These are phyloP conservation scores for Platanus orientalis DNA, from an alignment of 164 flowering plant species.

Conservation along the genomic window DNA sequence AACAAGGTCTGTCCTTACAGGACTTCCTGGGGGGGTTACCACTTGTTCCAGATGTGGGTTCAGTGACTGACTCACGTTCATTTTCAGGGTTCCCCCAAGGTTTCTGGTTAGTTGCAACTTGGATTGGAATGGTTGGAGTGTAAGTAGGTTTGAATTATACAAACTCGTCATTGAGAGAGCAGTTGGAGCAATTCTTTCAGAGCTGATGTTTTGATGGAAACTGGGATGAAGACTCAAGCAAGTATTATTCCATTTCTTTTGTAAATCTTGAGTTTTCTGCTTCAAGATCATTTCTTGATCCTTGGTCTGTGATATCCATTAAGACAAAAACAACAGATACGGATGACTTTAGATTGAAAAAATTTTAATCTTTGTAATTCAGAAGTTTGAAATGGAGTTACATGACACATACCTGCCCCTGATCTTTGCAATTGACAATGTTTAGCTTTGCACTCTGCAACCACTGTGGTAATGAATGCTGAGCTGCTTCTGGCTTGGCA, in stretches of 20 bases:
- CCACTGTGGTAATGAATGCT: slow-evolving; percentile 72
- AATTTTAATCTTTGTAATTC: background rate
- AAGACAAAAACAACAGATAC: background rate
- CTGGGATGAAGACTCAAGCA: slow-evolving; percentile 66
- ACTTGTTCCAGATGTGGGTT: slow-evolving; percentile 20
- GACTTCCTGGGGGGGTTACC: slow-evolving; percentile 48
- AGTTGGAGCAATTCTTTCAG: slow-evolving; percentile 33
- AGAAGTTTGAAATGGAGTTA: background rate
- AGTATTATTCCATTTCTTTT: slow-evolving; percentile 75
- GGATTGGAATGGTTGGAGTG: slow-evolving; percentile 44
- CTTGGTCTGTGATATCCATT: slow-evolving; percentile 32
- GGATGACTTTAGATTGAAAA: background rate
- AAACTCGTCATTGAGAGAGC: slow-evolving; percentile 33
- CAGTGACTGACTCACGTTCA: slow-evolving; percentile 26
- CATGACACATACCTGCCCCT: slow-evolving; percentile 34
- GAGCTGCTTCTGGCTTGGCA: slow-evolving; percentile 39
- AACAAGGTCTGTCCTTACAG: slow-evolving; percentile 77
- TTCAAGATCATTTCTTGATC: slow-evolving; percentile 51
- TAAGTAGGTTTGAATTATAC: slow-evolving; percentile 37
- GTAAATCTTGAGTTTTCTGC: slow-evolving; percentile 59
- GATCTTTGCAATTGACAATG: slow-evolving; percentile 29
- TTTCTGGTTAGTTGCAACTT: slow-evolving; percentile 36
- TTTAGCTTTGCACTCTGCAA: slow-evolving; percentile 59
- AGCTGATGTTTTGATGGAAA: slow-evolving; percentile 38
- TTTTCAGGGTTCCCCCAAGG: slow-evolving; percentile 36